Evolutionary conservation across 768 basidiomycete genomes (phyloP).

Genomic region (Calocybe indica): DNA sequence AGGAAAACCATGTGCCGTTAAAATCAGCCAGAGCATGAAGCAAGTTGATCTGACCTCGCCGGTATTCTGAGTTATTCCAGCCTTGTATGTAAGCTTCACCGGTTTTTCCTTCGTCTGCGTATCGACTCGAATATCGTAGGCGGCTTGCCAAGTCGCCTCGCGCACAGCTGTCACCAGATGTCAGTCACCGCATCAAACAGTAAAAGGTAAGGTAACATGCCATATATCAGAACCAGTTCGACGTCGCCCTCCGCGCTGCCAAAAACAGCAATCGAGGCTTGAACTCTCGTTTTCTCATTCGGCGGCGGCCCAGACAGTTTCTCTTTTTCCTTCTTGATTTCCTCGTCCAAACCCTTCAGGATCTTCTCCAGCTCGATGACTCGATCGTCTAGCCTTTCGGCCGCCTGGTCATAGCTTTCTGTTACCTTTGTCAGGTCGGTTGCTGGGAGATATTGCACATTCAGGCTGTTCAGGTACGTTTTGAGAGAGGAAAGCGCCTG

Average conservation of each 20-base stretch:
- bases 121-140: constrained; percentile 35
- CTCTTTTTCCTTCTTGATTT: constrained; percentile 14
- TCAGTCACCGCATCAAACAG: not conserved
- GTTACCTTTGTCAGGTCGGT: constrained; percentile 11
- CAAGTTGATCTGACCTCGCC: constrained; percentile 26
- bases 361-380: constrained; percentile 14
- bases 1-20: not conserved
- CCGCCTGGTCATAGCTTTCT: constrained; percentile 16
- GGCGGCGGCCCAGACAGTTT: constrained; percentile 6
- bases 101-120: constrained; percentile 29
- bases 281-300: constrained; percentile 10
- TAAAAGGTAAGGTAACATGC: constrained; percentile 10
- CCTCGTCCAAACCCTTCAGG: constrained; percentile 9
- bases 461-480: constrained; percentile 19
- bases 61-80: constrained; percentile 30
- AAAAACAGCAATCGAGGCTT: constrained; percentile 18
- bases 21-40: not conserved
- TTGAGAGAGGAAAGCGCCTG: constrained; percentile 17
- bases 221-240: constrained; percentile 24
- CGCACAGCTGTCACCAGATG: constrained; percentile 22
- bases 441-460: constrained; percentile 16
- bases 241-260: constrained; percentile 20
- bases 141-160: constrained; percentile 28
- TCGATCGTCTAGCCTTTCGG: constrained; percentile 19
- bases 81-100: constrained; percentile 32